Base-by-base conservation (phyloP, 108 stramenopile species). In the Cylindrotheca fusiformis region DNA sequence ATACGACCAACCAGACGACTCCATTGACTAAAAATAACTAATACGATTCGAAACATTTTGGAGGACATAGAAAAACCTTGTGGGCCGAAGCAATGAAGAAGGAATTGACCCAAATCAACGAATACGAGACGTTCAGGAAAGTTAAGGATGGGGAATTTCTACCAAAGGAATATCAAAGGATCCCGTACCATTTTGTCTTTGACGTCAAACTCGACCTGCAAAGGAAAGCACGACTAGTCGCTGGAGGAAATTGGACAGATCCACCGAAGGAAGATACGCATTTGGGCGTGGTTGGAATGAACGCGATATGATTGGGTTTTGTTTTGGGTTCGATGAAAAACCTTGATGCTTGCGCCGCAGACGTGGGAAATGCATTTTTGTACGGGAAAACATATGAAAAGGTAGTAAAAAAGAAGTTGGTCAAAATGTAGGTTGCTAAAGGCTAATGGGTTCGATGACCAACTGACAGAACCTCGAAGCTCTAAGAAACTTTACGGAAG, bases 271-370 rank as follows among this genome's bases (percentile, higher is more conserved):
- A 73, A 64, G 68, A 56, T 53, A 51, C 65, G 0, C 65, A 64
- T 18, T 63, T 67, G 0, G 60, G 68, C 1, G 68, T 75, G 14
- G 68, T 75, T 0, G 25, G 45, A 1, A 23, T 66, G 20, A 68
- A 75, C 17, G 65, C 68, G 1, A 59, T 80, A 1, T 55, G 72
- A 2, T 48, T 84, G 3, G 76, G 68, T 45, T 44, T 83, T 14
- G 22, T 68, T 0, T 21, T 80, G 3, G 82, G 73, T 22, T 67
- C 52, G 2, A 59, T 82, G 22, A 77, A 66, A 27, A 49, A 55
- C 12, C 32, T 81, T 45, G 27, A 51, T 1, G 66, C 72, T n/a
- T 58, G 32, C 48, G 63, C 67, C 14, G 67, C 49, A 19, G 68
- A 68, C 33, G 31, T 68, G 1, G 68, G 68, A 2, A 60, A 49